Percentiles rank a stretch among this genome's conserved stretches.
These are phyloP conservation scores for Hirsutella thompsonii DNA, from an alignment of 2,329 filamentous ascomycete genomes.

Conservation along the genomic window DNA sequence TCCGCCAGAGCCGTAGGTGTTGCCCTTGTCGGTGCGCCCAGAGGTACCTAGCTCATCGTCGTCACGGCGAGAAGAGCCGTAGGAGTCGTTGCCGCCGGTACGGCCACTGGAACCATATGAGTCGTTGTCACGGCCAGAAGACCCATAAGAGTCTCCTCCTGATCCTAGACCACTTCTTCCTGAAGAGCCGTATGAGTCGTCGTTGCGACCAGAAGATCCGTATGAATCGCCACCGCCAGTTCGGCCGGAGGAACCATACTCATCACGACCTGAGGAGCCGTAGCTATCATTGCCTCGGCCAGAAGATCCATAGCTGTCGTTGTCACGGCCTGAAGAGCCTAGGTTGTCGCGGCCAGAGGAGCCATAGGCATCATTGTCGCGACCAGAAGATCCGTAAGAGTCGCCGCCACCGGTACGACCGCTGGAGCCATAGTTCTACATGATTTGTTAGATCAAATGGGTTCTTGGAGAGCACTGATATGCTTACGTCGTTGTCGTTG, in stretches of 20 bases:
- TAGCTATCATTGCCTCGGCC: slow-evolving; percentile 3
- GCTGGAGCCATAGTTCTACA: slow-evolving; percentile 13
- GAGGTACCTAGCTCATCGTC: neutral
- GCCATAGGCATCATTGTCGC: slow-evolving; percentile 3
- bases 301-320: slow-evolving; percentile 2
- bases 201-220: slow-evolving; percentile 10
- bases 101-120: slow-evolving; percentile 8
- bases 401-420: slow-evolving; percentile 9
- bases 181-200: slow-evolving; percentile 8
- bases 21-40: neutral
- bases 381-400: slow-evolving; percentile 10
- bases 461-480: neutral
- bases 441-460: neutral
- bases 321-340: slow-evolving; percentile 10
- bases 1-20: slow-evolving; percentile 7
- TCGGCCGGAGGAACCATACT: slow-evolving; percentile 9
- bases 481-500: slow-evolving; percentile 22
- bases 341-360: slow-evolving; percentile 5
- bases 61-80: slow-evolving; percentile 9
- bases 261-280: slow-evolving; percentile 7
- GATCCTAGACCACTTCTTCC: slow-evolving; percentile 11
- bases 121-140: neutral
- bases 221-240: slow-evolving; percentile 10
- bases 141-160: slow-evolving; percentile 7
- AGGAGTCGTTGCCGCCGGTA: slow-evolving; percentile 5